phyloP scores from a whole-genome alignment of 176 grass and related monocot species.

The Zoysia japonica region DNA sequence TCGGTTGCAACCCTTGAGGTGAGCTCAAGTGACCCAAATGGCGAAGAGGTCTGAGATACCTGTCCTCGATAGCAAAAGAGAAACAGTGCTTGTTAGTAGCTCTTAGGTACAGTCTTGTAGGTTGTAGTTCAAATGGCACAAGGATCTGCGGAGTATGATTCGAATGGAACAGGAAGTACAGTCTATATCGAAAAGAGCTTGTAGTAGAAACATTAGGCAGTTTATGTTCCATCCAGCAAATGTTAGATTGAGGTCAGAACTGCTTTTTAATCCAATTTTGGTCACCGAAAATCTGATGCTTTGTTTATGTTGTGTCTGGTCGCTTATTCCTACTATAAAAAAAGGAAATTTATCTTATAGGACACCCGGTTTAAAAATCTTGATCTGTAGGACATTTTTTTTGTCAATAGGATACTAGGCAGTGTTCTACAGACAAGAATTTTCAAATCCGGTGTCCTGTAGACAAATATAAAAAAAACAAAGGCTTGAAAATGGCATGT shows the following conservation, averaged over 20 bases:
- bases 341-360: background rate
- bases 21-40: background rate
- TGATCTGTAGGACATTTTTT: too few species aligned
- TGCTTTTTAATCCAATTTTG: background rate
- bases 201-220: background rate
- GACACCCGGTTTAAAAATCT: too few species aligned
- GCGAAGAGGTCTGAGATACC: background rate
- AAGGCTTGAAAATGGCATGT: background rate
- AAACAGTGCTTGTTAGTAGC: background rate
- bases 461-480: too few species aligned
- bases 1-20: background rate
- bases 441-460: too few species aligned
- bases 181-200: background rate
- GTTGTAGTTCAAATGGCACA: background rate
- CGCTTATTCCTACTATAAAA: too few species aligned
- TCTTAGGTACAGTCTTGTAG: conserved; percentile 12
- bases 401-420: too few species aligned
- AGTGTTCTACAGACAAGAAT: too few species aligned
- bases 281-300: background rate
- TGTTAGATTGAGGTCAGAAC: background rate
- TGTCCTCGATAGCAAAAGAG: background rate
- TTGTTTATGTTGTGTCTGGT: too few species aligned
- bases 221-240: background rate
- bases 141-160: background rate
- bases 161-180: background rate